phyloP scores from a whole-genome alignment of 345 rosid species.

The Stellera chamaejasme region DNA sequence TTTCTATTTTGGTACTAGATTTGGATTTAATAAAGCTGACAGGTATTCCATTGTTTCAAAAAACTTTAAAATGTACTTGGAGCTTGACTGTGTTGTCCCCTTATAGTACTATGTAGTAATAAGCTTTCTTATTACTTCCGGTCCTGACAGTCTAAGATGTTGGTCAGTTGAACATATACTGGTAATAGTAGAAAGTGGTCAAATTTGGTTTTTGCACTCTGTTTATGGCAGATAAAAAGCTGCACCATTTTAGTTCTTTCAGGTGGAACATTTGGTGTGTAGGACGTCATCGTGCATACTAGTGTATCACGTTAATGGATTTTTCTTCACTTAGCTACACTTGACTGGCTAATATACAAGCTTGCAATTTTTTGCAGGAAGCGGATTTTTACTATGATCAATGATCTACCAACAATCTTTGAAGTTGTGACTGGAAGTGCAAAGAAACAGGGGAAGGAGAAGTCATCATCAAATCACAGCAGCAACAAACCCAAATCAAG shows the following conservation, averaged over 20 bases:
- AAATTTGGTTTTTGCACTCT: no score
- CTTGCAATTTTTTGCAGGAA: slow-evolving; percentile 37
- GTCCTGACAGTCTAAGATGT: no score
- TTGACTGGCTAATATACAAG: slow-evolving; percentile 1
- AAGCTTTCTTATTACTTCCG: no score
- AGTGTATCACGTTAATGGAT: no score
- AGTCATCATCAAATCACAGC: slow-evolving; percentile 46
- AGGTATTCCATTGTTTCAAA: slow-evolving; percentile 31
- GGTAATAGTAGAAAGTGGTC: no score
- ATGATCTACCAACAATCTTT: slow-evolving; percentile 63
- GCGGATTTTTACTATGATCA: slow-evolving; percentile 58
- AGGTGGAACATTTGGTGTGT: no score
- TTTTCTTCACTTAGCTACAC: neutral
- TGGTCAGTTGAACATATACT: no score
- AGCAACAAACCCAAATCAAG: slow-evolving; percentile 51
- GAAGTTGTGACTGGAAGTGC: slow-evolving; percentile 58
- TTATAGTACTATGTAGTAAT: no score
- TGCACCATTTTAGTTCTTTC: no score
- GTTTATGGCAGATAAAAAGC: no score
- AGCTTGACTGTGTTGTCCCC: no score
- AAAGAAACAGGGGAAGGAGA: slow-evolving; percentile 52
- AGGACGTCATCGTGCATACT: no score
- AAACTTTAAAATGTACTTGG: neutral
- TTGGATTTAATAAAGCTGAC: slow-evolving; percentile 60
- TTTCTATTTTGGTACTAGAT: slow-evolving; percentile 73